Base-by-base conservation (phyloP, 495 filamentous ascomycete genomes). In the Annulohypoxylon bovei region DNA sequence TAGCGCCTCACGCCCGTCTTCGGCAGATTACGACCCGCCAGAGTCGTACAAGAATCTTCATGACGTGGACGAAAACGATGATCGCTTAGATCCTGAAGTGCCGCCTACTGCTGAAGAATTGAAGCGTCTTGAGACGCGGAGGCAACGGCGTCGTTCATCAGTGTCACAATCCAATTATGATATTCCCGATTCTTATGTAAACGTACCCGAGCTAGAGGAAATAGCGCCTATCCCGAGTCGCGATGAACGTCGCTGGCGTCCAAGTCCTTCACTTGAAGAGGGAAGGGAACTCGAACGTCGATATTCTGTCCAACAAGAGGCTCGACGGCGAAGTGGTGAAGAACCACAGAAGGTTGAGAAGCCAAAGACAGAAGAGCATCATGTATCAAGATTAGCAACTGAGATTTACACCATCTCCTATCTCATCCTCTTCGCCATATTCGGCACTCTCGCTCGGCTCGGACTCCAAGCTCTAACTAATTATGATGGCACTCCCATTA, bases 401-500 rank as follows among this genome's bases (percentile, higher is more conserved):
- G 81, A 92, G 74, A 75, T 95, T 65, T 95, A 92, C 78, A 93
- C 90, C 37, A 70, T 91, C 67, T 91, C 91, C 8, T 91, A 97
- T 78, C 88, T 98, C 14, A 85, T 94, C 52, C 82, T 97, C 76
- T 98, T 98, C 82, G 89, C 93, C 56, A 88, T 98, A 60, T 78
- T 95, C 35, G 95, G 95, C 32, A 97, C 94, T 1, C 87, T 98
- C 28, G 88, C 93, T 9, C 86, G 95, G 8, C 85, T 98, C 0
- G 94, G 93, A 22, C 80, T 98, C 1, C 88, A 94, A 74, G 88
- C 91, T 47, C 80, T 99, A 25, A 95, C 93, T 3, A 87, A 87
- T 62, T 98, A 97, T 79, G 87, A 90, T 8, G 91, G 91, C 20
- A 87, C 92, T 0, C 94, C 94, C 4, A 81, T 94, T 27, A 81